These are phyloP conservation scores for Lotus japonicus DNA, from an alignment of 306 rosid genomes.

Conservation along the genomic window DNA sequence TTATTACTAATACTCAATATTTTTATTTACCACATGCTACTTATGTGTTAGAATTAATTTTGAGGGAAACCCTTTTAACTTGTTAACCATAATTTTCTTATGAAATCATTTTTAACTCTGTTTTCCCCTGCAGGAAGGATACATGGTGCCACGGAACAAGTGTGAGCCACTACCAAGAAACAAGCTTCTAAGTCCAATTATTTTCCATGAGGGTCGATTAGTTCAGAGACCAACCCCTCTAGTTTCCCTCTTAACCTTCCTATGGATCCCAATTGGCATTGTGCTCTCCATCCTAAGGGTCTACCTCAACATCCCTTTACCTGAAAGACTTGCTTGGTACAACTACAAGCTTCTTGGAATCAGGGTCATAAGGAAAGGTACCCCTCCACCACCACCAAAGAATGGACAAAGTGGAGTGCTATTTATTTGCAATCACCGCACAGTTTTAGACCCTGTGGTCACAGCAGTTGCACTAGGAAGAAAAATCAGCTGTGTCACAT, in stretches of 20 bases:
- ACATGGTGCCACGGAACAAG: constrained; percentile 54
- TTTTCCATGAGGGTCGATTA: constrained; percentile 85
- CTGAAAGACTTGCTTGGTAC: constrained; percentile 61
- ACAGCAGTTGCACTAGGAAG: constrained; percentile 66
- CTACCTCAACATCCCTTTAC: constrained; percentile 65
- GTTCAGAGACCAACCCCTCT: constrained; percentile 83
- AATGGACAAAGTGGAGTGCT: constrained; percentile 73
- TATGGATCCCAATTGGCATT: constrained; percentile 81
- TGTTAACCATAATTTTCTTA: too few species aligned
- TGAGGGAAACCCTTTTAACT: too few species aligned
- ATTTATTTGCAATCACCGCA: constrained; percentile 78
- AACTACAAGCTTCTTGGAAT: constrained; percentile 63
- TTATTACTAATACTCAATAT: too few species aligned
- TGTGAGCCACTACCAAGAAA: constrained; percentile 61
- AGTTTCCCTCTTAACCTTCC: constrained; percentile 51
- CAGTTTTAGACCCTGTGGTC: constrained; percentile 80
- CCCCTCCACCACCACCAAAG: constrained; percentile 73
- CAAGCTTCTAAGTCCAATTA: constrained; percentile 74
- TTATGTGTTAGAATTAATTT: too few species aligned
- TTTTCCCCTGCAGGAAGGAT: constrained; percentile 58
- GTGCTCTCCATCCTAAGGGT: constrained; percentile 65
- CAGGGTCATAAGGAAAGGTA: constrained; percentile 60
- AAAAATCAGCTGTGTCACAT: constrained; percentile 83
- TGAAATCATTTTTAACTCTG: background rate
- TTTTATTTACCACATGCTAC: too few species aligned